Base-by-base conservation (phyloP, 2,329 filamentous ascomycete species). In the Aspergillus aculeatus region DNA sequence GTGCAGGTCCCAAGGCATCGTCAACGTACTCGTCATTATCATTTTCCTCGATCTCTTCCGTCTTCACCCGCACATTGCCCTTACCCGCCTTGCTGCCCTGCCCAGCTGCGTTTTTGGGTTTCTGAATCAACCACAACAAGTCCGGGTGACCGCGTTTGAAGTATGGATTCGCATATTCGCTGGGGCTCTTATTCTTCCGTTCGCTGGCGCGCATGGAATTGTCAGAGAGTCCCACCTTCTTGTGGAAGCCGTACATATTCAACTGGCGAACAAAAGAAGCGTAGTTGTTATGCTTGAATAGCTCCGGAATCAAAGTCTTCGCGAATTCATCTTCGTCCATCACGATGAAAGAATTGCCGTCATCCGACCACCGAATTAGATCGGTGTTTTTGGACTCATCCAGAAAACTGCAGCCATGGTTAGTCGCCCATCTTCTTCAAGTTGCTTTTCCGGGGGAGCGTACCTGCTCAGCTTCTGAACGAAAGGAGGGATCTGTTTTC, bases 161-260 rank as follows among this genome's bases (percentile, higher is more conserved):
- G 78, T 93, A 99, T 10, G 92, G 92, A 74, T 99, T 97, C 67
- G 91, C 93, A 75, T 99, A 99, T 81, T 98, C 95, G 83, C 93
- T 98, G 0, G 95, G 95, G 60, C 92, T 96, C 80, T 99, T 99
- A 73, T 94, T 94, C 75, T 97, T 96, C 62, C 93, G 89, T 78
- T 98, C 95, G 73, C 93, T 97, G 5, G 96, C 93, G 66, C 95
- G 90, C 90, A 99, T 96, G 0, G 93, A 97, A 73, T 97, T 97
- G 76, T 99, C 95, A 4, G 93, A 96, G 19, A 99, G 83, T 4
- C 91, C 91, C 4, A 95, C 91, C 47, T 91, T 89, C 70, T 86
- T 86, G 68, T 86, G 84, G 60, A 86, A 86, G 2, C 84, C 84
- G 67, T 86, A 86, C 84, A 86, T 86, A 64, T 86, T 86, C 59